phyloP scores from a whole-genome alignment of 2,329 filamentous ascomycete genomes.

The Ophiostoma pallidulum region DNA sequence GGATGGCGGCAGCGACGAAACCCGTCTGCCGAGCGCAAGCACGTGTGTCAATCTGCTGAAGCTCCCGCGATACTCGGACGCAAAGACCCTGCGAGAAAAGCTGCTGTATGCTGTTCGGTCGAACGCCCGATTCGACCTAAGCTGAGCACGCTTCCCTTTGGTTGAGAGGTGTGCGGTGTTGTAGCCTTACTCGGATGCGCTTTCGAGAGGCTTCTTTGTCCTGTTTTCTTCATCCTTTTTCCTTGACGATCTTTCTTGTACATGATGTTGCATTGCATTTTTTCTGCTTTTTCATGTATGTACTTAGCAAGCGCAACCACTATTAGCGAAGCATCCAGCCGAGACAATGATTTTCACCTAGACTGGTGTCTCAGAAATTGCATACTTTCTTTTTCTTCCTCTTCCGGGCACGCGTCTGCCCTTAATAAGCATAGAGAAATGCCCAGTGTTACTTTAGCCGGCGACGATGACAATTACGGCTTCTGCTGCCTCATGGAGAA shows the following conservation, averaged over 20 bases:
- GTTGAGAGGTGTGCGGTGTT: too few relatives aligned
- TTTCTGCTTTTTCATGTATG: too few relatives aligned
- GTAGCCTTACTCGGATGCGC: background rate
- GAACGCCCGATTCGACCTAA: slow-evolving; percentile 85
- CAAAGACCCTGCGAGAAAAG: slow-evolving; percentile 61
- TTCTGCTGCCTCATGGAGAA: too few relatives aligned
- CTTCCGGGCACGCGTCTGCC: background rate
- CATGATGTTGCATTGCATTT: too few relatives aligned
- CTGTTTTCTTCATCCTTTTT: background rate
- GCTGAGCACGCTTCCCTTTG: too few relatives aligned
- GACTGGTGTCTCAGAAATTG: too few relatives aligned
- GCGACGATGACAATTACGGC: too few relatives aligned
- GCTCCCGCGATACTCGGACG: slow-evolving; percentile 68
- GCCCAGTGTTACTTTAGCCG: too few relatives aligned
- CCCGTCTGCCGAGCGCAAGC: slow-evolving; percentile 79
- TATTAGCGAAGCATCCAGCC: too few relatives aligned
- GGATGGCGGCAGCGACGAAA: slow-evolving; percentile 68
- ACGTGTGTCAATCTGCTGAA: slow-evolving; percentile 95
- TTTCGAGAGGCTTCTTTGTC: background rate
- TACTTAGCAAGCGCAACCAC: too few relatives aligned
- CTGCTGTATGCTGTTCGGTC: slow-evolving; percentile 82
- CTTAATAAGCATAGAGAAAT: background rate
- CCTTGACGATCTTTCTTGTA: background rate
- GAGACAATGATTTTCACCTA: too few relatives aligned
- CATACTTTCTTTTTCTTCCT: background rate